Conservation (phyloP, 2,329 filamentous ascomycete genomes). For the Penicillium sp. region DNA sequence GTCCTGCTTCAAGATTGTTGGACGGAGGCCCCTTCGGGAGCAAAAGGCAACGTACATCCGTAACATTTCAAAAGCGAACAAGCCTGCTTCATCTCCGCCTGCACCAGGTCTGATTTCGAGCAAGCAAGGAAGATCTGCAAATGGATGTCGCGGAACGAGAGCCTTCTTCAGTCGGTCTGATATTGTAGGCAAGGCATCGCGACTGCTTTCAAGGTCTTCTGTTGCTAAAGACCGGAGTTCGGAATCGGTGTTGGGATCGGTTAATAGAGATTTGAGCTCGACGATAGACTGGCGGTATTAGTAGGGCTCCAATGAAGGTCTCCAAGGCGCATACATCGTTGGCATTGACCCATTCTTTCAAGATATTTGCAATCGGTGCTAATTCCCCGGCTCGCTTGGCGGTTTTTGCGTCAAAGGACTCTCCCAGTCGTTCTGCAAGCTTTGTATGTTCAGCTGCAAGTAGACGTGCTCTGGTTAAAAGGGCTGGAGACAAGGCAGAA, state of each 20-base stretch:
- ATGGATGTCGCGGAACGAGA: conserved; percentile 84
- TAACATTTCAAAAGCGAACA: conserved; percentile 84
- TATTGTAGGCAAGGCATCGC: conserved; percentile 60
- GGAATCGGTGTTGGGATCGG: conserved; percentile 61
- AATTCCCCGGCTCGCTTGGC: conserved; percentile 61
- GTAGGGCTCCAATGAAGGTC: not conserved
- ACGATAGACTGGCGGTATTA: conserved; percentile 45
- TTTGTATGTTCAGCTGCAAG: conserved; percentile 55
- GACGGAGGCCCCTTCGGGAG: conserved; percentile 62
- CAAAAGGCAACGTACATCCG: conserved; percentile 88
- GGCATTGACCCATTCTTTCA: conserved; percentile 58
- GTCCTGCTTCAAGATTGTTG: conserved; percentile 75
- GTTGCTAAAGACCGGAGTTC: conserved; percentile 60
- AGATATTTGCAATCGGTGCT: conserved; percentile 49
- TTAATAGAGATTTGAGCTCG: conserved; percentile 74
- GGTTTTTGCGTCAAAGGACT: conserved; percentile 54
- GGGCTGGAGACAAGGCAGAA: conserved; percentile 50
- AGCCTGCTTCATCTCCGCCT: conserved; percentile 83
- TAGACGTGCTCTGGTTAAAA: conserved; percentile 56
- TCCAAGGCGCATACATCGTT: conserved; percentile 47
- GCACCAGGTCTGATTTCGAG: conserved; percentile 90
- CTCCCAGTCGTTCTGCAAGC: conserved; percentile 52
- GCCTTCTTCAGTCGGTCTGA: conserved; percentile 68
- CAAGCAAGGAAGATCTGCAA: conserved; percentile 83
- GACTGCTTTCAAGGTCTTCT: conserved; percentile 69